A percentile compares a stretch with the other conserved stretches of the same genome.
phyloP scores from a whole-genome alignment of 495 filamentous ascomycete species.

The Pseudomonodictys pantanalensis region DNA sequence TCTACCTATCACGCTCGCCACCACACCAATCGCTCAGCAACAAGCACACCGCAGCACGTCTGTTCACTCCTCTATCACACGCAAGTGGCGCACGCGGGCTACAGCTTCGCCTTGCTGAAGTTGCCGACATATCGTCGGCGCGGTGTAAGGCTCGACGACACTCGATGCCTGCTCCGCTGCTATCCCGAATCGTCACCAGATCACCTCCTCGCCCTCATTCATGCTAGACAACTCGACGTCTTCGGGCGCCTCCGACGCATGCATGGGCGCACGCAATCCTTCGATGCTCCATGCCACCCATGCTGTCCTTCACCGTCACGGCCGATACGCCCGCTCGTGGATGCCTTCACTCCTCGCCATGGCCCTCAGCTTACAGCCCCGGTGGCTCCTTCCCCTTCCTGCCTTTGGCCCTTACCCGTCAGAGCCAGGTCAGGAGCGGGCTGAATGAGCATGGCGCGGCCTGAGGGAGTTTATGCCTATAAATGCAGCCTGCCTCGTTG shows the following conservation, averaged over 20 bases:
- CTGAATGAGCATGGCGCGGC: too few species aligned
- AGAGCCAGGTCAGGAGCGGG: neutral
- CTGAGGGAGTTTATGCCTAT: too few species aligned
- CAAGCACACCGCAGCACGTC: neutral
- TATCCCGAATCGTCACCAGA: neutral
- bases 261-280: neutral
- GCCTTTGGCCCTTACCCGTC: neutral
- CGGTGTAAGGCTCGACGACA: neutral
- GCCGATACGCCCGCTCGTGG: neutral
- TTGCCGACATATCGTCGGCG: neutral
- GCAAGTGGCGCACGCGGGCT: neutral
- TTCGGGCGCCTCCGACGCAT: neutral
- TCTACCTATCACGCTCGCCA: neutral
- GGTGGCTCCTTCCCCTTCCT: neutral
- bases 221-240: neutral
- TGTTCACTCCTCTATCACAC: neutral
- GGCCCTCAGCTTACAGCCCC: neutral
- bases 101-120: neutral
- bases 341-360: neutral
- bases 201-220: neutral
- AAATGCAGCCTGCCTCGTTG: too few species aligned
- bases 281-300: slow-evolving; percentile 1
- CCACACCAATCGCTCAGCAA: neutral
- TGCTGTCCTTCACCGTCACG: neutral
- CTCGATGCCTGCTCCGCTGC: neutral